A percentile compares a stretch with the other conserved stretches of the same genome.
Evolutionary conservation across 148 eudicot genomes (phyloP).

Genomic region (Camellia sinensis): DNA sequence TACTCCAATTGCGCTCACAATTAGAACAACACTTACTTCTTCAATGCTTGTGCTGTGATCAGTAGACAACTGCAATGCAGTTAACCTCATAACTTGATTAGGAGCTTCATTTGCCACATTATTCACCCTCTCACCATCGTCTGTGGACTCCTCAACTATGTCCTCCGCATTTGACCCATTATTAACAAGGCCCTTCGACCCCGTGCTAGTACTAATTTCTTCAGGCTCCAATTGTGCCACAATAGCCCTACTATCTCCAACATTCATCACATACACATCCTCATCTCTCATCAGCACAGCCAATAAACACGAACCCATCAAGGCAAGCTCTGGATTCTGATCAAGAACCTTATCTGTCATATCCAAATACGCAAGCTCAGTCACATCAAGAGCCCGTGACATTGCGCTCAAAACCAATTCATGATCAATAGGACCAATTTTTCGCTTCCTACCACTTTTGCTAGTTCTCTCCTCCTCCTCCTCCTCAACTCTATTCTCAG

Average conservation of each 20-base stretch:
- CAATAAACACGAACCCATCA: slow-evolving; percentile 99
- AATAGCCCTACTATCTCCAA: slow-evolving; percentile 98
- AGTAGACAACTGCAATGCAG: slow-evolving; percentile 88
- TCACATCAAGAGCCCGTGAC: slow-evolving; percentile 70
- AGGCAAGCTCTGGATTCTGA: slow-evolving; percentile 90
- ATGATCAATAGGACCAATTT: slow-evolving; percentile 76
- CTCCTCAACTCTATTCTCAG: slow-evolving; percentile 27
- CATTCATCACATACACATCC: slow-evolving; percentile 99
- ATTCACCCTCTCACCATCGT: slow-evolving; percentile 34
- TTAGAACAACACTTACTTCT: slow-evolving; percentile 73
- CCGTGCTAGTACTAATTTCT: slow-evolving; percentile 36
- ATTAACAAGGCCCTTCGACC: slow-evolving; percentile 28
- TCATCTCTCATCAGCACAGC: slow-evolving; percentile 95
- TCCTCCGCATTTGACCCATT: slow-evolving; percentile 47
- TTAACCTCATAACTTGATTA: slow-evolving; percentile 45
- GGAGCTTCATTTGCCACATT: slow-evolving; percentile 40
- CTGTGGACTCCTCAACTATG: slow-evolving; percentile 63
- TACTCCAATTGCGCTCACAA: too few species aligned
- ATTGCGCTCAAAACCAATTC: slow-evolving; percentile 77
- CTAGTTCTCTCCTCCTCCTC: slow-evolving; percentile 40
- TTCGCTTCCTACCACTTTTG: slow-evolving; percentile 53
- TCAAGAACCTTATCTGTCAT: slow-evolving; percentile 96
- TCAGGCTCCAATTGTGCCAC: slow-evolving; percentile 66
- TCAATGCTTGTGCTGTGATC: slow-evolving; percentile 97
- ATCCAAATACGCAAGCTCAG: slow-evolving; percentile 81